Conservation (phyloP, 139 green algal species). For the Zygnema circumcarinatum region DNA sequence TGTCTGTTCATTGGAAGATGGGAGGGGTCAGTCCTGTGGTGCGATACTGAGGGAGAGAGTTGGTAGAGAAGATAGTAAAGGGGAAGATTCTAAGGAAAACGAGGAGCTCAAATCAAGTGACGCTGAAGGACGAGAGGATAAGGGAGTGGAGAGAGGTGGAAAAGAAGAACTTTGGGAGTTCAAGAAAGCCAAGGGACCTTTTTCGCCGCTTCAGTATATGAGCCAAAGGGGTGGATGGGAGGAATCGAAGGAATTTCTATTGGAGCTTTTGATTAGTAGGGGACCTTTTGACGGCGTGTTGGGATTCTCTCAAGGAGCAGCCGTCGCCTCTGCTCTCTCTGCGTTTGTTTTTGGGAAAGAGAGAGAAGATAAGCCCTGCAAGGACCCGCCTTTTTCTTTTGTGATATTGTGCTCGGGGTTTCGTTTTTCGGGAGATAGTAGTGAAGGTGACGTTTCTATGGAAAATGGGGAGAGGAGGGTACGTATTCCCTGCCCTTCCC, state of each 20-base stretch:
- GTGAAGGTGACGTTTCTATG: not conserved
- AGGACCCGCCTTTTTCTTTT: constrained; percentile 30
- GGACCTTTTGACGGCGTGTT: constrained; percentile 83
- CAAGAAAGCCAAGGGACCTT: not conserved
- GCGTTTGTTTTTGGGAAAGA: constrained; percentile 17
- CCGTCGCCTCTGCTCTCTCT: constrained; percentile 41
- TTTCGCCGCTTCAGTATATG: constrained; percentile 21
- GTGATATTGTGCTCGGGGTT: constrained; percentile 54
- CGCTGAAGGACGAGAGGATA: no score
- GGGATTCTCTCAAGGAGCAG: constrained; percentile 82
- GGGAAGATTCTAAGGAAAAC: no score
- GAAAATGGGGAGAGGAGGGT: not conserved
- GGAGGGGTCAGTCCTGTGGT: not conserved
- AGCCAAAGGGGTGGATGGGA: constrained; percentile 76
- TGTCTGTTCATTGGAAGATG: no score
- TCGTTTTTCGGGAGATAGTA: constrained; percentile 10
- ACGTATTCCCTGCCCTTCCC: constrained; percentile 14
- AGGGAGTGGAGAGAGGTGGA: not conserved
- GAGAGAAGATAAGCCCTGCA: not conserved
- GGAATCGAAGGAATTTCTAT: constrained; percentile 61
- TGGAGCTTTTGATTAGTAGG: constrained; percentile 46
- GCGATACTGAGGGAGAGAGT: no score
- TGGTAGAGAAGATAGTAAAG: no score
- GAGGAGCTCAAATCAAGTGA: no score
- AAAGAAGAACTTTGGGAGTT: not conserved